A percentile compares a stretch with the other conserved stretches of the same genome.
Conservation (phyloP, 805 yeast genomes). For the Candida quercuum region DNA sequence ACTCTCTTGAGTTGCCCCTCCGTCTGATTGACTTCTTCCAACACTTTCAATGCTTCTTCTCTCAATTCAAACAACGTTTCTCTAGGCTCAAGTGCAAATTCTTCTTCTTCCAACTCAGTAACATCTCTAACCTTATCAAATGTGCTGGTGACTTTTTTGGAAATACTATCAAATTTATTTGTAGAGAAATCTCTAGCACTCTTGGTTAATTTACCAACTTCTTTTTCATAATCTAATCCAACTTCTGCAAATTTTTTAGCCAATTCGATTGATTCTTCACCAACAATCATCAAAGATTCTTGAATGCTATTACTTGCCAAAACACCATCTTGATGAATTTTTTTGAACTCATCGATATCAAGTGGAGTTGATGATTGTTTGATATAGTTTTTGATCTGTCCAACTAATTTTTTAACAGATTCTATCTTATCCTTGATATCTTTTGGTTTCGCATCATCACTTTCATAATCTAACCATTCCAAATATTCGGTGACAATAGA, state of each 20-base stretch:
- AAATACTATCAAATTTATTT: conserved; percentile 22
- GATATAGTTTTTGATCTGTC: conserved; percentile 32
- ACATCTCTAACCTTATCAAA: conserved; percentile 25
- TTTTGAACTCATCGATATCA: conserved; percentile 38
- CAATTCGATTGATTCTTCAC: conserved; percentile 38
- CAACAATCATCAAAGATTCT: conserved; percentile 37
- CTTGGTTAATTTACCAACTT: conserved; percentile 38
- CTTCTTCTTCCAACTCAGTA: conserved; percentile 14
- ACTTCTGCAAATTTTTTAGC: conserved; percentile 37
- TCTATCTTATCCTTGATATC: conserved; percentile 32
- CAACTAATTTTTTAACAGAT: conserved; percentile 21
- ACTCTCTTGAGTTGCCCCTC: conserved; percentile 15
- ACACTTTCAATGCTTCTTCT: conserved; percentile 19
- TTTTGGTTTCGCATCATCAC: conserved; percentile 42
- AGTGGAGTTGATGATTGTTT: conserved; percentile 42
- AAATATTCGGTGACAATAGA: conserved; percentile 41
- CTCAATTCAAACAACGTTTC: conserved; percentile 29
- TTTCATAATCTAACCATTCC: conserved; percentile 77
- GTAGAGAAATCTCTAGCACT: conserved; percentile 22
- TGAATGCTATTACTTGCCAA: conserved; percentile 37
- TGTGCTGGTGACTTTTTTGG: conserved; percentile 23
- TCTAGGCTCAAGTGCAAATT: conserved; percentile 17
- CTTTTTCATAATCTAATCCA: conserved; percentile 48
- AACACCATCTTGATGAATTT: conserved; percentile 38
- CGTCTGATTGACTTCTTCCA: conserved; percentile 12